Evolutionary conservation across 495 filamentous ascomycete species (phyloP), one percentile per base, ranked within the genome.

Genomic region (Trichoderma orchidacearum): DNA sequence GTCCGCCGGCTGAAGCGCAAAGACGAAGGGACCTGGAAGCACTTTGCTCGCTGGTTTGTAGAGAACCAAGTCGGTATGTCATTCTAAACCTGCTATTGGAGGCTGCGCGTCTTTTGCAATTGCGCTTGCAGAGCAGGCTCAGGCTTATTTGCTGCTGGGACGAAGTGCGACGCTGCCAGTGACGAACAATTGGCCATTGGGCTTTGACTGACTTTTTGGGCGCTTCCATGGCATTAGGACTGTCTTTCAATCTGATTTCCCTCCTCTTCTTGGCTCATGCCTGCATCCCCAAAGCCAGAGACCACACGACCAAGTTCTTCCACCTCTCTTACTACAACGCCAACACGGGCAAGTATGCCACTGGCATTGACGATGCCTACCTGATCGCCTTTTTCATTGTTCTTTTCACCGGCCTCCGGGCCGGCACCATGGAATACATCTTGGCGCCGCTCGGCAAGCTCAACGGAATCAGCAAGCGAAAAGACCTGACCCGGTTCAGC

Each of bases 281-380:
- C 57, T 82, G 78, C 59, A 85, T 92, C 70, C 91, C 91, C 34
- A 82, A 82, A 53, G 83, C 88, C 23, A 80, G 87, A 56, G 72
- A 79, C n/a, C 80, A 85, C 62, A 93, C 90, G 35, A 75, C 80
- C 57, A 92, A 89, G 56, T 95, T 94, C 72, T 91, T 92, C 70
- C 78, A 81, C 57, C 75, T 96, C 53, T 90, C 87, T 18, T 93
- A 96, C 71, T 83, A 86, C 69, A 83, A 91, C 61, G 71, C 80
- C 5, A 60, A 71, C 7, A 75, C 82, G 2, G 83, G 79, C 17
- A 68, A 78, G 30, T 96, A 95, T 68, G 76, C 78, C 4, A 78
- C 84, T 59, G 93, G 92, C 53, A 75, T 77, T 68, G 81, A 91
- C 63, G 92, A 97, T 73, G 69, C 86, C 53, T 85, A 83, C 65